Conservation (phyloP, 345 rosid genomes). For the Eucalyptus decipiens region DNA sequence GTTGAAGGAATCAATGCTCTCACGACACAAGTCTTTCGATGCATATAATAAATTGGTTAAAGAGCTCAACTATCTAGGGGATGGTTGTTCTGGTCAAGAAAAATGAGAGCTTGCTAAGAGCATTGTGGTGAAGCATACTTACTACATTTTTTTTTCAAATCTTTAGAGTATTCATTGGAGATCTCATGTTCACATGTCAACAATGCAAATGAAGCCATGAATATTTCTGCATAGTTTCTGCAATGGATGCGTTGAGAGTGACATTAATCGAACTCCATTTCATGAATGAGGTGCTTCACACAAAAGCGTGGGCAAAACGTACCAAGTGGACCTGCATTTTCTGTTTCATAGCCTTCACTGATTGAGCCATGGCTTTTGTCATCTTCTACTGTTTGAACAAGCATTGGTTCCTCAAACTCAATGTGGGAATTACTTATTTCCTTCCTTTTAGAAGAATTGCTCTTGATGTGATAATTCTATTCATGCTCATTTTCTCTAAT, state of each 20-base stretch:
- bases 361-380: accelerated
- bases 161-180: neutral
- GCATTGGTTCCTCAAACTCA: neutral
- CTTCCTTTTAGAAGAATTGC: neutral
- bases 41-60: neutral
- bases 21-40: neutral
- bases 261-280: neutral
- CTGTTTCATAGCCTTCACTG: neutral
- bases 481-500: neutral
- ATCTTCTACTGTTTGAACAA: neutral
- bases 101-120: neutral
- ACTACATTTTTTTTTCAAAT: too few species aligned
- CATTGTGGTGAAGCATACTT: neutral
- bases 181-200: neutral
- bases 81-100: neutral
- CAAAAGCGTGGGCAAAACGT: neutral
- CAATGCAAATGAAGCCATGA: neutral
- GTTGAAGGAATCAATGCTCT: neutral
- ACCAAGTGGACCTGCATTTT: neutral
- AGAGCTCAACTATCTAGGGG: neutral
- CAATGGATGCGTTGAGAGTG: accelerated
- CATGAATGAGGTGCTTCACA: neutral
- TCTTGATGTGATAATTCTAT: neutral
- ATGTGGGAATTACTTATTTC: neutral
- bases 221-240: neutral